These are phyloP conservation scores for Neocucurbitaria cava DNA, from an alignment of 2,329 filamentous ascomycete genomes.

Conservation along the genomic window DNA sequence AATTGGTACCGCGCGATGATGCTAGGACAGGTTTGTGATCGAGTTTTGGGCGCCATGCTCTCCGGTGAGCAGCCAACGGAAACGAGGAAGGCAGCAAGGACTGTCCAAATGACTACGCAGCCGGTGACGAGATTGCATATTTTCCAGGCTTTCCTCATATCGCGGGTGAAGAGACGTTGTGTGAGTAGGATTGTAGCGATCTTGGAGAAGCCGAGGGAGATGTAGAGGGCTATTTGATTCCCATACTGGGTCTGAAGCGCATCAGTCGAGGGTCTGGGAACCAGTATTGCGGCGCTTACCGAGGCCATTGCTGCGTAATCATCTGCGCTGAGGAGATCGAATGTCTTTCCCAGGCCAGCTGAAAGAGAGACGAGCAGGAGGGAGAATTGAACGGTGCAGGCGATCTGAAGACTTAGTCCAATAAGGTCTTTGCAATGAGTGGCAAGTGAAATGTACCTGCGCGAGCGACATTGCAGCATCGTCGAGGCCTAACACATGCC, in stretches of 20 bases:
- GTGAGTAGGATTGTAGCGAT: constrained; percentile 33
- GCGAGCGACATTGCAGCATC: constrained; percentile 30
- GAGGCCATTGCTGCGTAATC: constrained; percentile 28
- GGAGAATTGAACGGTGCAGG: constrained; percentile 24
- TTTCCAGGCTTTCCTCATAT: constrained; percentile 31
- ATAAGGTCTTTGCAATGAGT: background rate
- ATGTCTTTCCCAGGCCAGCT: constrained; percentile 30
- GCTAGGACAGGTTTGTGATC: constrained; percentile 20
- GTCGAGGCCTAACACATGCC: constrained; percentile 33
- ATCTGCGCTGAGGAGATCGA: constrained; percentile 15
- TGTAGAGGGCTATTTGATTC: constrained; percentile 30
- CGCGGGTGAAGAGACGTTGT: constrained; percentile 36
- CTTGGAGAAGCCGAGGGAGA: constrained; percentile 38
- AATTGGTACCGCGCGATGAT: constrained; percentile 24
- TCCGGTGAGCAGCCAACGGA: constrained; percentile 30
- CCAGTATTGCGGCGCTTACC: constrained; percentile 10
- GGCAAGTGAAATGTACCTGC: constrained; percentile 22
- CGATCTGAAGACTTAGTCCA: constrained; percentile 15
- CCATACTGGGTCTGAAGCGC: constrained; percentile 17
- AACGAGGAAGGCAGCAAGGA: constrained; percentile 23
- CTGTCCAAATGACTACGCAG: constrained; percentile 26
- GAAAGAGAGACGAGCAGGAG: constrained; percentile 28
- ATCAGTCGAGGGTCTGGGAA: background rate
- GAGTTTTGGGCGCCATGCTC: constrained; percentile 17
- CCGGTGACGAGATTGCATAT: constrained; percentile 30